These are phyloP conservation scores for Aspergillus sp. DNA, from an alignment of 2,329 filamentous ascomycete species.

Conservation along the genomic window DNA sequence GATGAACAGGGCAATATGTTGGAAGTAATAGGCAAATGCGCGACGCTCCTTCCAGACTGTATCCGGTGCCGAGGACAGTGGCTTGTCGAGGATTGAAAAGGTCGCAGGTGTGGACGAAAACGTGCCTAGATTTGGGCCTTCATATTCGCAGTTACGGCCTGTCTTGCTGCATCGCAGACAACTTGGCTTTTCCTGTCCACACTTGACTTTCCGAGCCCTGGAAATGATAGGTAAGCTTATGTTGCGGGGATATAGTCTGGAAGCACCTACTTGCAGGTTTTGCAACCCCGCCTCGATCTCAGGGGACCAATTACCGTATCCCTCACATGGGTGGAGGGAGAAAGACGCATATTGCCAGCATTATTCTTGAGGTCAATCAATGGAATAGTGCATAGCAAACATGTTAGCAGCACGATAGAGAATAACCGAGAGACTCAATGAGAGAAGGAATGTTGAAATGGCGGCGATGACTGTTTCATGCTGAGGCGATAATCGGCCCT, in stretches of 20 bases:
- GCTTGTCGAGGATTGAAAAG: conserved; percentile 9
- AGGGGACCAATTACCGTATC: conserved; percentile 8
- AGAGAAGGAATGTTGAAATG: too few species aligned
- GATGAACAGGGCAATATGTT: conserved; percentile 32
- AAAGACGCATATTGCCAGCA: conserved; percentile 3
- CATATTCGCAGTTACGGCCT: conserved; percentile 38
- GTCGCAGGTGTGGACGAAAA: conserved; percentile 8
- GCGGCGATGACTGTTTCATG: too few species aligned
- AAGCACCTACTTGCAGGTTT: conserved; percentile 35
- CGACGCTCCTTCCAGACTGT: conserved; percentile 37
- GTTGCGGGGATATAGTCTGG: neutral
- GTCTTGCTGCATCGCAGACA: conserved; percentile 37
- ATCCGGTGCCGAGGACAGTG: conserved; percentile 24
- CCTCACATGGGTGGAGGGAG: neutral
- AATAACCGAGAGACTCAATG: too few species aligned
- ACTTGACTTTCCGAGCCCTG: conserved; percentile 38
- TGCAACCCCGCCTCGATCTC: conserved; percentile 33
- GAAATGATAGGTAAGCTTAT: neutral
- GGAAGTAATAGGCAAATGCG: conserved; percentile 42
- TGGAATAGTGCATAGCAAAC: too few species aligned
- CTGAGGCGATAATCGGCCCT: too few species aligned
- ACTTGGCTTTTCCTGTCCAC: conserved; percentile 37
- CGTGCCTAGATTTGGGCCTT: conserved; percentile 9
- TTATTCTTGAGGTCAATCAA: neutral
- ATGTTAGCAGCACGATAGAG: too few species aligned